Conservation (phyloP, 352 stramenopile species). For the Phytopythium cucurbitacearum region DNA sequence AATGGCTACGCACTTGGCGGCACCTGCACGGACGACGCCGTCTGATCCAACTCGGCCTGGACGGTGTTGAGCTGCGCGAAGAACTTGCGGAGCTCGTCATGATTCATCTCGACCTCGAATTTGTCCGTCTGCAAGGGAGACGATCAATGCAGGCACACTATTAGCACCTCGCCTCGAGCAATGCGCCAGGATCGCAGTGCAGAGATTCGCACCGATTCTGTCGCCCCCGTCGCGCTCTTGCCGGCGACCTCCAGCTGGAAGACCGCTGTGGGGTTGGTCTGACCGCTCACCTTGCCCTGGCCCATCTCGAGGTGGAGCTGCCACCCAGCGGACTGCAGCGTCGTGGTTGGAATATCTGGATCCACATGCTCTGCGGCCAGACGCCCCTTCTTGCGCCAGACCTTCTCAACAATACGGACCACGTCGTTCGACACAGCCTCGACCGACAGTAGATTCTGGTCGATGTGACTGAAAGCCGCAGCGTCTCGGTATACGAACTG, state of each 20-base stretch:
- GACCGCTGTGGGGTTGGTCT: slow-evolving; percentile 38
- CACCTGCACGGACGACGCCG: slow-evolving; percentile 2
- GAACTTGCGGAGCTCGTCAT: slow-evolving; percentile 42
- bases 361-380: slow-evolving; percentile 9
- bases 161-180: too few species aligned
- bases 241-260: slow-evolving; percentile 46
- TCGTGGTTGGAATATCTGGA: slow-evolving; percentile 11
- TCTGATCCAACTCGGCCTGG: slow-evolving; percentile 40
- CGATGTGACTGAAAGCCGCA: slow-evolving; percentile 32
- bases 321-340: slow-evolving; percentile 40
- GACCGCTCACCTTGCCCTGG: slow-evolving; percentile 27
- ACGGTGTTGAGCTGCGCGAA: slow-evolving; percentile 65
- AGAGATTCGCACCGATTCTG: too few species aligned
- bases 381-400: slow-evolving; percentile 57
- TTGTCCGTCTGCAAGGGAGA: slow-evolving; percentile 27
- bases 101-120: slow-evolving; percentile 54
- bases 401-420: slow-evolving; percentile 31
- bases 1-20: neutral
- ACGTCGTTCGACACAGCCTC: slow-evolving; percentile 22
- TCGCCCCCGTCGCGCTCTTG: neutral
- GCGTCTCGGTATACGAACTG: slow-evolving; percentile 38
- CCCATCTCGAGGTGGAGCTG: slow-evolving; percentile 53
- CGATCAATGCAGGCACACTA: too few species aligned
- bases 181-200: too few species aligned
- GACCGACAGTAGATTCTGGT: slow-evolving; percentile 19